Percentiles rank a stretch among this genome's conserved stretches.
Evolutionary conservation across 192 early-diverging fungal species (phyloP).

Genomic region (Entomortierella parvispora): DNA sequence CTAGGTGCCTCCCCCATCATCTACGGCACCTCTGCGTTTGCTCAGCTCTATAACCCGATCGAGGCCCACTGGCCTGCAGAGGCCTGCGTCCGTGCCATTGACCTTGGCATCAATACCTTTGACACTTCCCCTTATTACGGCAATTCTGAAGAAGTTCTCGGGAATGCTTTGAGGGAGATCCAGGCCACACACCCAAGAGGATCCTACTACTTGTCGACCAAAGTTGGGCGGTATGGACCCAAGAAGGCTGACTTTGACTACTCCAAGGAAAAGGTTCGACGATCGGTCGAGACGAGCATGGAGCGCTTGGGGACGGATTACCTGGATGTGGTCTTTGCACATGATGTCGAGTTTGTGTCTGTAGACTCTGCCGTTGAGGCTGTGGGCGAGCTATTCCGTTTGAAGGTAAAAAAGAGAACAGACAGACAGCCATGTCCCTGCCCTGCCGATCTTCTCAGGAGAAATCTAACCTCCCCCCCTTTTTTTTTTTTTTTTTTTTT

Average conservation of each 20-base stretch:
- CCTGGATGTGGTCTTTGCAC: conserved; percentile 75
- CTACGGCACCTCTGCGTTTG: conserved; percentile 65
- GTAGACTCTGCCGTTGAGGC: conserved; percentile 60
- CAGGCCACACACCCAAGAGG: conserved; percentile 66
- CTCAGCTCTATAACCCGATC: conserved; percentile 59
- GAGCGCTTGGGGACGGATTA: conserved; percentile 69
- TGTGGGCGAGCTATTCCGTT: conserved; percentile 58
- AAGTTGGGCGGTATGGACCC: conserved; percentile 79
- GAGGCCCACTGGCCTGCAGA: conserved; percentile 56
- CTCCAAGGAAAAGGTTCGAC: conserved; percentile 55
- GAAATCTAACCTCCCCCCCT: too few species aligned
- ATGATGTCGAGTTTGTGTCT: conserved; percentile 84
- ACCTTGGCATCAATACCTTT: conserved; percentile 70
- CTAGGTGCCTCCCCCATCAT: conserved; percentile 57
- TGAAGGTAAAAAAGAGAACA: conserved; percentile 60
- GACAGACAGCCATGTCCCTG: neutral
- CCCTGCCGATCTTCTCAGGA: too few species aligned
- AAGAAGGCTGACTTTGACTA: conserved; percentile 73
- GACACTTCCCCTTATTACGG: conserved; percentile 83
- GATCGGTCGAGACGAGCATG: conserved; percentile 70
- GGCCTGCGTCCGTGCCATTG: conserved; percentile 59
- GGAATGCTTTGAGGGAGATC: conserved; percentile 63
- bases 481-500: conserved; percentile 1
- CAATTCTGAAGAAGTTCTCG: conserved; percentile 72
- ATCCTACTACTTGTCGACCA: conserved; percentile 74